phyloP scores from a whole-genome alignment of 768 basidiomycete species.

The Tylopilus sp. region DNA sequence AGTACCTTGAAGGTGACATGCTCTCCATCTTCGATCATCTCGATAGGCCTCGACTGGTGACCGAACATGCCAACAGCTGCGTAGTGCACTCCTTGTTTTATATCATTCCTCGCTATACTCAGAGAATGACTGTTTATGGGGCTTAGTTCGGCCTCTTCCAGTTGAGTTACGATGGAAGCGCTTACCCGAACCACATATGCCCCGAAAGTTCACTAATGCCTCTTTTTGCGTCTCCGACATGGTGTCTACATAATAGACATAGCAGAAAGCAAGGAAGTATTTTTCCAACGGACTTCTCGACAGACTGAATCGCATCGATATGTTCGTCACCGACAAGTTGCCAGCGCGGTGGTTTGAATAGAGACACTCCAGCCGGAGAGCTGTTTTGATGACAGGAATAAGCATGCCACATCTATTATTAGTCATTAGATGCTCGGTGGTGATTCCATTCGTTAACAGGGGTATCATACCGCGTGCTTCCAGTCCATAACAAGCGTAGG shows the following conservation, averaged over 20 bases:
- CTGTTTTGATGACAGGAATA: neutral
- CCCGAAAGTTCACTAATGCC: fast-evolving
- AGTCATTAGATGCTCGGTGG: neutral
- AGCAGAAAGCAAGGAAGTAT: neutral
- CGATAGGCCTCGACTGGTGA: neutral
- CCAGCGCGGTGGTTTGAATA: constrained; percentile 2
- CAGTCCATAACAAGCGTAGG: neutral
- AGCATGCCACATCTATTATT: constrained; percentile 1
- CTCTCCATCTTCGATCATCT: constrained; percentile 2
- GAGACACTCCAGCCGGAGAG: neutral
- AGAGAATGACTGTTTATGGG: neutral
- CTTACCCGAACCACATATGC: neutral
- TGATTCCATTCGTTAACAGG: neutral
- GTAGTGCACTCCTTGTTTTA: neutral
- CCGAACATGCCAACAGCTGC: neutral
- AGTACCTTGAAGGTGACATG: neutral
- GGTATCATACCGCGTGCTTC: constrained; percentile 6
- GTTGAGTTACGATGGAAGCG: too few relatives aligned
- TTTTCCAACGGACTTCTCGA: neutral
- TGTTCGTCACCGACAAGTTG: neutral
- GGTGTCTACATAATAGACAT: constrained; percentile 3
- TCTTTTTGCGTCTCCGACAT: neutral
- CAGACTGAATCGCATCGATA: neutral
- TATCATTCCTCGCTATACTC: fast-evolving
- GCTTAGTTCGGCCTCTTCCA: neutral